Evolutionary conservation across 768 basidiomycete genomes (phyloP).

Genomic region (Lactarius hatsudake): DNA sequence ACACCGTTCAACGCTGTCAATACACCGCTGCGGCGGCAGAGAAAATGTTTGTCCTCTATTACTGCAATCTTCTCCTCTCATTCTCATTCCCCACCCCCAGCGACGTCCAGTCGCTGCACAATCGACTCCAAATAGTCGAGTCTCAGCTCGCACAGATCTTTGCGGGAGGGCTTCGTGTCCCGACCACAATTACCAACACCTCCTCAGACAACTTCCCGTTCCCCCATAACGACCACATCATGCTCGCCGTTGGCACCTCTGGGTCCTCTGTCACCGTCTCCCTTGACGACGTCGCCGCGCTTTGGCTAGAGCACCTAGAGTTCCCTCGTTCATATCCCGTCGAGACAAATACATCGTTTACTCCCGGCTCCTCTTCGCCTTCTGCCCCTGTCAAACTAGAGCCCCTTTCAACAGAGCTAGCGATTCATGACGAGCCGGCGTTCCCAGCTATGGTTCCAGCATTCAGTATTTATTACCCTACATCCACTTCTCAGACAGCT

Average conservation of each 20-base stretch:
- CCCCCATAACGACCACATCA: slow-evolving; percentile 38
- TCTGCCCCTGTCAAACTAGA: slow-evolving; percentile 25
- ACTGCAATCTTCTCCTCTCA: not conserved
- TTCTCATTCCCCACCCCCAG: slow-evolving; percentile 35
- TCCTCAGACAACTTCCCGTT: slow-evolving; percentile 28
- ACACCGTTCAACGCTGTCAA: slow-evolving; percentile 66
- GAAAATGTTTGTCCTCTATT: slow-evolving; percentile 60
- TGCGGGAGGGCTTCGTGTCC: slow-evolving; percentile 27
- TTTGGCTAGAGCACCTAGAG: slow-evolving; percentile 59
- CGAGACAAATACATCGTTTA: slow-evolving; percentile 20
- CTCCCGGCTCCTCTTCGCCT: slow-evolving; percentile 22
- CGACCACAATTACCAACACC: slow-evolving; percentile 6
- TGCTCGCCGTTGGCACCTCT: slow-evolving; percentile 39
- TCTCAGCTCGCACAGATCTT: slow-evolving; percentile 49
- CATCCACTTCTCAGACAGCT: slow-evolving; percentile 28
- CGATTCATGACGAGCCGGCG: slow-evolving; percentile 28
- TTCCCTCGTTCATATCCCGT: slow-evolving; percentile 32
- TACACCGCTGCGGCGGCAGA: slow-evolving; percentile 83
- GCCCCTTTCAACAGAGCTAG: slow-evolving; percentile 18
- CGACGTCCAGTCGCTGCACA: slow-evolving; percentile 81
- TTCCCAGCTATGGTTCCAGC: slow-evolving; percentile 23
- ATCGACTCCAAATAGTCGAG: slow-evolving; percentile 72
- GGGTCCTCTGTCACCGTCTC: slow-evolving; percentile 52
- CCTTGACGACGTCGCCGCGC: slow-evolving; percentile 53
- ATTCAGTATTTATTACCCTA: slow-evolving; percentile 25